These are phyloP conservation scores for Cryphonectria nitschkei DNA, from an alignment of 2,329 filamentous ascomycete genomes.

Conservation along the genomic window DNA sequence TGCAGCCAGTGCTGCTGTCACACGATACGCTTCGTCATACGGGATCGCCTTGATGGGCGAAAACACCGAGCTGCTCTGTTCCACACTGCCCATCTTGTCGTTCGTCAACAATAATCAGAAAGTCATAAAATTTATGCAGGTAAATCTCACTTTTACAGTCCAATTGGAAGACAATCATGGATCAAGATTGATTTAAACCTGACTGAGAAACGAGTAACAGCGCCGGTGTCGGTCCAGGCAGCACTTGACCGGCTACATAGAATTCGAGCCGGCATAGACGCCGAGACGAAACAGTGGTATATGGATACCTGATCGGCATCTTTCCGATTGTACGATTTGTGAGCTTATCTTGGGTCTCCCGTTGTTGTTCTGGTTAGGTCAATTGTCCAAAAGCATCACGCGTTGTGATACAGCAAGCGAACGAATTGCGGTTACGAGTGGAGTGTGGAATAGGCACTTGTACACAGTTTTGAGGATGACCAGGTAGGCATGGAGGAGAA, in stretches of 20 bases:
- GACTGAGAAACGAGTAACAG: not conserved
- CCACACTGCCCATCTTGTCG: constrained; percentile 4
- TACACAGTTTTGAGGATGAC: not conserved
- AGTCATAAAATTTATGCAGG: not conserved
- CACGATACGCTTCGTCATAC: constrained; percentile 20
- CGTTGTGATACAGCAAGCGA: not conserved
- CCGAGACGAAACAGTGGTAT: not conserved
- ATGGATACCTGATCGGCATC: not conserved
- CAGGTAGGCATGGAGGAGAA: not conserved
- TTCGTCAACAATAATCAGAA: not conserved
- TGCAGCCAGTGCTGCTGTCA: constrained; percentile 27
- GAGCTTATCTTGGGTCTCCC: not conserved
- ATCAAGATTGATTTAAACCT: not conserved
- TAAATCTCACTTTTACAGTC: not conserved
- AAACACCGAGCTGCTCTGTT: constrained; percentile 13
- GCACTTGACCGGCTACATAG: not conserved
- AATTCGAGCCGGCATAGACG: not conserved
- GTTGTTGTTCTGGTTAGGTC: not conserved
- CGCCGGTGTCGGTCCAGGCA: not conserved
- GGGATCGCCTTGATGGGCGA: constrained; percentile 17
- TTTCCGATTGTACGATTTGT: not conserved
- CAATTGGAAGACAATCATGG: not conserved
- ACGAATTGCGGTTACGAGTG: not conserved
- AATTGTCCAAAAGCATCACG: not conserved
- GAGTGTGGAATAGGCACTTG: not conserved